Evolutionary conservation across 768 basidiomycete genomes (phyloP), one percentile per base, ranked within the genome.

Genomic region (Phaeotremella fagi): DNA sequence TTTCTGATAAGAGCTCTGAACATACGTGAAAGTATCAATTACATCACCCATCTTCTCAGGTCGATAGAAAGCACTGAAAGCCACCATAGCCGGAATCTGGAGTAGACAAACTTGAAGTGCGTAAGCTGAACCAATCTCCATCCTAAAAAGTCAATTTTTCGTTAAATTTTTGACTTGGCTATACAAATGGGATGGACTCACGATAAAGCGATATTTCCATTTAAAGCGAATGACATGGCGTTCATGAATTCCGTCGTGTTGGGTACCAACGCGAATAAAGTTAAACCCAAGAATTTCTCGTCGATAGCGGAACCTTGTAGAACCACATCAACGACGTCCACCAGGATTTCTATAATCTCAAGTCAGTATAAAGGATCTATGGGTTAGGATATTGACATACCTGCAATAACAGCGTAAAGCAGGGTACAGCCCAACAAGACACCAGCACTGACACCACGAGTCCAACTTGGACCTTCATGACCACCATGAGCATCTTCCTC

Each of bases 171-270:
- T 1, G 35, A 22, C 23, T 25, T 7, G 31, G 31, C 31, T 33
- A 33, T 7, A 16, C 7, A 33, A 36, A 25, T 55, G 16, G 38
- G 44, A 5, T 43, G 26, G 4, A 58, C 82, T 45, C 61, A 90
- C 92, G 90, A 91, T 23, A 99, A 76, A 1, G 95, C 90, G 59
- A 99, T 99, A 71, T 98, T 98, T 4, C 86, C 94, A 68, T 95
- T 88, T 57, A 99, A 75, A 24, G 95, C 92, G 70, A 99, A 99
- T 2, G 91, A 94, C 56, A 98, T 91, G 45, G 95, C 95, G 70
- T 97, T 98, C 90, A 95, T 95, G 74, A 99, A 98, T 75, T 99
- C 95, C 1, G 95, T 98, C 3, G 92, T 95, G 70, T 99, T 99
- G 3, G 95, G 95, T 0, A 98, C 92, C 27, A 99, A 82, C 6